Evolutionary conservation across 1,139 yeast species (phyloP).

Genomic region (Kluyveromyces marxianus): DNA sequence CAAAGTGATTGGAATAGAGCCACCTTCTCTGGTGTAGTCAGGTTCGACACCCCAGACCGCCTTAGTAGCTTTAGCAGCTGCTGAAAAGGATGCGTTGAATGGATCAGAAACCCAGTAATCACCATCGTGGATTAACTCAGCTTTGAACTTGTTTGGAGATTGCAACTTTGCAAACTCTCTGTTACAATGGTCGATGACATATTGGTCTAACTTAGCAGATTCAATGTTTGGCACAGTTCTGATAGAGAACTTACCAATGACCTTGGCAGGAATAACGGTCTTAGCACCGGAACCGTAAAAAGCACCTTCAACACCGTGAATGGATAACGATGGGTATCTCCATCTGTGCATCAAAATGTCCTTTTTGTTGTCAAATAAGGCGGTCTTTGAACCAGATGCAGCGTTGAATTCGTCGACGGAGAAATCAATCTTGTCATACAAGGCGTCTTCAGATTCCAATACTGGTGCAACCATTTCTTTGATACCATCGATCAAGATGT

Average conservation of each 20-base stretch:
- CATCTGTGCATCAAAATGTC: conserved; percentile 94
- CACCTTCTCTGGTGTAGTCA: conserved; percentile 97
- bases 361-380: conserved; percentile 68
- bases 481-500: conserved; percentile 80
- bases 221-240: conserved; percentile 96
- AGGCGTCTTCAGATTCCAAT: conserved; percentile 65
- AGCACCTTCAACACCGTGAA: conserved; percentile 98
- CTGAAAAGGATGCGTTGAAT: conserved; percentile 82
- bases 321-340: conserved; percentile 93
- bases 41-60: conserved; percentile 93
- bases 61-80: conserved; percentile 91
- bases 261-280: conserved; percentile 96
- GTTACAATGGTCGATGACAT: conserved; percentile 66
- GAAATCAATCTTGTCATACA: conserved; percentile 83
- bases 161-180: conserved; percentile 55
- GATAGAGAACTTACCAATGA: conserved; percentile 87
- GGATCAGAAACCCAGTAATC: conserved; percentile 96
- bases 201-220: conserved; percentile 65
- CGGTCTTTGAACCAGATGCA: conserved; percentile 82
- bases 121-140: conserved; percentile 87
- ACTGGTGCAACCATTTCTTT: conserved; percentile 92
- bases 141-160: conserved; percentile 67
- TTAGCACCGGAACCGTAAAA: conserved; percentile 93
- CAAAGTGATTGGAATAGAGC: conserved; percentile 92
- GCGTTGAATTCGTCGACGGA: conserved; percentile 76